Percentiles rank a stretch among this genome's conserved stretches.
Conservation (phyloP, 768 basidiomycete genomes). For the Suillus placidus region DNA sequence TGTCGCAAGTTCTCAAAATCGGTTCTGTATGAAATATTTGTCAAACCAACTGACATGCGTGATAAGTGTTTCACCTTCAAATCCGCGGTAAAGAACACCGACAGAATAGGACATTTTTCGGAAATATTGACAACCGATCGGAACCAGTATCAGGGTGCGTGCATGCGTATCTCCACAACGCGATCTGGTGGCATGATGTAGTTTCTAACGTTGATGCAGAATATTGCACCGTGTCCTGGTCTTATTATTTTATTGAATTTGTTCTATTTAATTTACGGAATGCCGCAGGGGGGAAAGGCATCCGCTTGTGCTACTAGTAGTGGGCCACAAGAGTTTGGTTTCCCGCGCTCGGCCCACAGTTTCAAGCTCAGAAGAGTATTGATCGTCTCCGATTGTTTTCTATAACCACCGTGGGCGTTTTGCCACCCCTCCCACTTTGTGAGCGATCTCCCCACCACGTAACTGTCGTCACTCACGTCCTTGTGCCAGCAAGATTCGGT, state of each 20-base stretch:
- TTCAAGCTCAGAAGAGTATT: constrained; percentile 7
- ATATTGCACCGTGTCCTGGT: background rate
- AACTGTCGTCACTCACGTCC: background rate
- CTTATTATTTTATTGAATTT: background rate
- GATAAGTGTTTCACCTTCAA: background rate
- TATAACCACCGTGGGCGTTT: constrained; percentile 3
- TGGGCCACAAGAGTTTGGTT: background rate
- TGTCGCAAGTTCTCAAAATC: background rate
- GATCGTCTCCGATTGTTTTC: constrained; percentile 2
- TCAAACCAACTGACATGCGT: background rate
- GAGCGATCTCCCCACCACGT: background rate
- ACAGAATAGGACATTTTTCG: background rate
- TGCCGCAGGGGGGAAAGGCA: background rate
- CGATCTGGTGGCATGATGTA: background rate
- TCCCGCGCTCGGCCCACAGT: constrained; percentile 6
- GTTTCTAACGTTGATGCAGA: background rate
- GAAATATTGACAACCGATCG: background rate
- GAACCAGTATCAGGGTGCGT: background rate
- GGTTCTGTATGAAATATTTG: background rate
- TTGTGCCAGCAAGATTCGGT: background rate
- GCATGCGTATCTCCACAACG: background rate
- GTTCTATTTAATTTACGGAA: constrained; percentile 2
- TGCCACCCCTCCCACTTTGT: constrained; percentile 1
- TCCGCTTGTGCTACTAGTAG: background rate
- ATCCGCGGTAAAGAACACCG: background rate